A percentile compares a stretch with the other conserved stretches of the same genome.
These are phyloP conservation scores for Emmonsiellopsis sp. DNA, from an alignment of 2,329 filamentous ascomycete species.

Conservation along the genomic window DNA sequence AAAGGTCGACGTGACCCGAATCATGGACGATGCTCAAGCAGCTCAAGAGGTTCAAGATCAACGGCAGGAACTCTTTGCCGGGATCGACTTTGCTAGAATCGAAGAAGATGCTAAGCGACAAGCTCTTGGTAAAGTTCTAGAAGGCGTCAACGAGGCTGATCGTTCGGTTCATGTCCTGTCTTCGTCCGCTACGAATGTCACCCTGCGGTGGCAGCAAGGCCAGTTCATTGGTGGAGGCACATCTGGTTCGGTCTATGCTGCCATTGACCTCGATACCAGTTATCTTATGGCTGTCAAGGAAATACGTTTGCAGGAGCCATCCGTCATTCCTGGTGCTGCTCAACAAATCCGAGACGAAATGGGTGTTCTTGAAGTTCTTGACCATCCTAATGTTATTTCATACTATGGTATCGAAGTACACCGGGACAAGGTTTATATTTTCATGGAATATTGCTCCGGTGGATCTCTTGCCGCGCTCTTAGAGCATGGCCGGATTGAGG, in stretches of 20 bases:
- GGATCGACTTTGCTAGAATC: slow-evolving; percentile 69
- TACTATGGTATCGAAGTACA: slow-evolving; percentile 98
- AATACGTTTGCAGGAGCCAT: slow-evolving; percentile 91
- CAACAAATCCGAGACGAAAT: slow-evolving; percentile 95
- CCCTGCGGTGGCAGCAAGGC: slow-evolving; percentile 96
- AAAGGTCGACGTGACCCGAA: slow-evolving; percentile 65
- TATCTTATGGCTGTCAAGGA: slow-evolving; percentile 98
- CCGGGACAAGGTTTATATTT: slow-evolving; percentile 98
- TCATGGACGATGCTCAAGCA: slow-evolving; percentile 78
- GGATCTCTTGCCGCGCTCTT: slow-evolving; percentile 82
- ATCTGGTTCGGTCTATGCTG: slow-evolving; percentile 94
- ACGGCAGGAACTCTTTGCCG: slow-evolving; percentile 62
- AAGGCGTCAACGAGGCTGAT: slow-evolving; percentile 92
- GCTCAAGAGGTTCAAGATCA: slow-evolving; percentile 64
- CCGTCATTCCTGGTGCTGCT: slow-evolving; percentile 88
- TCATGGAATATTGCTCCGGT: slow-evolving; percentile 98
- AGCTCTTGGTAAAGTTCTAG: slow-evolving; percentile 79
- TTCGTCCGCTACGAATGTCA: slow-evolving; percentile 89
- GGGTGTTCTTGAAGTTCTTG: slow-evolving; percentile 87
- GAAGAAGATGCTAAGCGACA: slow-evolving; percentile 78
- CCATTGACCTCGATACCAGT: slow-evolving; percentile 92
- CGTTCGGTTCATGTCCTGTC: slow-evolving; percentile 89
- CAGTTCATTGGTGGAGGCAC: slow-evolving; percentile 95
- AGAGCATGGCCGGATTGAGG: slow-evolving; percentile 81
- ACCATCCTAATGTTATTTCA: slow-evolving; percentile 95